These are phyloP conservation scores for Ceratocystis cubensis DNA, from an alignment of 2,329 filamentous ascomycete species.

Conservation along the genomic window DNA sequence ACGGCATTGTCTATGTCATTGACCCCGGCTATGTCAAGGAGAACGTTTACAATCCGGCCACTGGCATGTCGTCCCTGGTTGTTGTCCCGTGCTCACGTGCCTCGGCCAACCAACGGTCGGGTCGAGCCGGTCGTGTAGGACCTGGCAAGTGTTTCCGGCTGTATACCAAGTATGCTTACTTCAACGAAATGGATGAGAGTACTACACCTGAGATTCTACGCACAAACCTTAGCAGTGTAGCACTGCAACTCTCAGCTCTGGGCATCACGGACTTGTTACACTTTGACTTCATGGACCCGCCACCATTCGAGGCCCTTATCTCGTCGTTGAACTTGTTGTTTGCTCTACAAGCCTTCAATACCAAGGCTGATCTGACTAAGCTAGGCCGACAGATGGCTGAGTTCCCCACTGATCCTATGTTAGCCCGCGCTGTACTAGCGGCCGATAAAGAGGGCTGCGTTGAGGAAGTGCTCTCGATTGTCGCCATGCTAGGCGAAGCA, in stretches of 20 bases:
- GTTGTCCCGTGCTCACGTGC: constrained; percentile 86
- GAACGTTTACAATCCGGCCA: constrained; percentile 81
- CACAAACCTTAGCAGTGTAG: constrained; percentile 72
- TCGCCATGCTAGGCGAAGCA: constrained; percentile 86
- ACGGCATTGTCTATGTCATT: constrained; percentile 92
- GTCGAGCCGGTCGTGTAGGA: constrained; percentile 81
- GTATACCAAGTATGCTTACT: constrained; percentile 86
- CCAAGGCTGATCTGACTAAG: constrained; percentile 78
- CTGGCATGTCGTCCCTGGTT: constrained; percentile 82
- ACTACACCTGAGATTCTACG: constrained; percentile 89
- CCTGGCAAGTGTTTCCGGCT: constrained; percentile 88
- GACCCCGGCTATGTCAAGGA: constrained; percentile 94
- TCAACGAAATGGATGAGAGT: constrained; percentile 87
- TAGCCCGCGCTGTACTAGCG: constrained; percentile 77
- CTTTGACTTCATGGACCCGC: constrained; percentile 94
- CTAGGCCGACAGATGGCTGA: constrained; percentile 90
- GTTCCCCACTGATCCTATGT: constrained; percentile 84
- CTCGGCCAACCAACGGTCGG: constrained; percentile 83
- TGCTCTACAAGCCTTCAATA: constrained; percentile 76
- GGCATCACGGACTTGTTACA: constrained; percentile 86
- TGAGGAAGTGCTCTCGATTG: constrained; percentile 80
- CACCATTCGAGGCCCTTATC: constrained; percentile 79
- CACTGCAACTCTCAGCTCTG: constrained; percentile 75
- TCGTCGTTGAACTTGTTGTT: constrained; percentile 83
- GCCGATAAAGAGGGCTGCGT: constrained; percentile 87